These are phyloP conservation scores for Pelargonium myrrhifolium DNA, from an alignment of 441 rosid species.

Conservation along the genomic window DNA sequence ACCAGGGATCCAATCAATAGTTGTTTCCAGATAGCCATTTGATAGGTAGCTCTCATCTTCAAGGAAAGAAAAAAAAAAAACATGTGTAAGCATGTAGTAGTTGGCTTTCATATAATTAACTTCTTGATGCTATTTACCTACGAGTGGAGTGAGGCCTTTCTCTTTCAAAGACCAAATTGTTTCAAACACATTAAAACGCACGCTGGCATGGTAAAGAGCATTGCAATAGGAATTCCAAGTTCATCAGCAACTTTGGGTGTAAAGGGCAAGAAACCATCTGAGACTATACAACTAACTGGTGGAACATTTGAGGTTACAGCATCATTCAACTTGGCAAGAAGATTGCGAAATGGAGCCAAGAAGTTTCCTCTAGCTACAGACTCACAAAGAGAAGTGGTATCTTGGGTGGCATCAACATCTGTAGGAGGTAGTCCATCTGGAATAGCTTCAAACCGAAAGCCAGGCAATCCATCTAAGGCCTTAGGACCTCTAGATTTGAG, in stretches of 20 bases:
- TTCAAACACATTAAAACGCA: neutral
- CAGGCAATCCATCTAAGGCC: slow-evolving; percentile 14
- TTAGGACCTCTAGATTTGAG: slow-evolving; percentile 23
- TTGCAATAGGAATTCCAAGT: slow-evolving; percentile 20
- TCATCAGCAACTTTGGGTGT: slow-evolving; percentile 20
- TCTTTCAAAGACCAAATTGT: neutral
- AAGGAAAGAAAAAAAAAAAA: fast-evolving
- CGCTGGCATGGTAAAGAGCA: neutral
- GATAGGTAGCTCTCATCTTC: slow-evolving; percentile 2
- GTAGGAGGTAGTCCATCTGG: slow-evolving; percentile 30
- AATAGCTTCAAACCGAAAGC: slow-evolving; percentile 25
- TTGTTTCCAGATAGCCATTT: slow-evolving; percentile 5
- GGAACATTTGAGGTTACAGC: slow-evolving; percentile 16
- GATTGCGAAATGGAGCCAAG: slow-evolving; percentile 25
- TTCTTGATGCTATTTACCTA: too few species aligned
- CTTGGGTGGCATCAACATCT: too few species aligned
- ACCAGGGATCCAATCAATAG: slow-evolving; percentile 9
- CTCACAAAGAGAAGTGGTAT: too few species aligned
- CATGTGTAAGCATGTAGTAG: too few species aligned
- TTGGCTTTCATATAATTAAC: too few species aligned
- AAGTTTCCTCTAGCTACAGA: slow-evolving; percentile 20
- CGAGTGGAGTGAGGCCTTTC: neutral
- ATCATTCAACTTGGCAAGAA: too few species aligned
- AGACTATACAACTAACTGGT: slow-evolving; percentile 20
- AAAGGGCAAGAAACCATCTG: slow-evolving; percentile 23